phyloP scores from a whole-genome alignment of 2,329 filamentous ascomycete genomes.

The Alternaria sp. region DNA sequence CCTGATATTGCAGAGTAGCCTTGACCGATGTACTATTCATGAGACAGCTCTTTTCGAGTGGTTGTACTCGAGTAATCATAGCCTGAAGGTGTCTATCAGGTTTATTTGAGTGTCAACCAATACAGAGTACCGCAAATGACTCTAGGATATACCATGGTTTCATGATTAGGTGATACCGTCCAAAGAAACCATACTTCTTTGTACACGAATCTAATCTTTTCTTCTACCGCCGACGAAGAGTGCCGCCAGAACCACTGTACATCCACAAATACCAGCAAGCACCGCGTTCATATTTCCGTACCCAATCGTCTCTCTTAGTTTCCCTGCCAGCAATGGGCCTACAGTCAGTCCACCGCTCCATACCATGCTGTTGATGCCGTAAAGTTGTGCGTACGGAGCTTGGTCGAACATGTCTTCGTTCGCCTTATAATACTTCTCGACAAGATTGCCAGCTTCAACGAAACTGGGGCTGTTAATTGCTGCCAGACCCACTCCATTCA shows the following conservation, averaged over 20 bases:
- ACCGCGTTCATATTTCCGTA: conserved; percentile 68
- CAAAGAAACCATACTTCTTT: background rate
- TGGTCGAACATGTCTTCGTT: conserved; percentile 65
- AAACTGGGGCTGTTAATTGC: conserved; percentile 64
- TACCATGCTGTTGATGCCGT: conserved; percentile 70
- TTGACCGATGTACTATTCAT: background rate
- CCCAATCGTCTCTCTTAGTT: conserved; percentile 60
- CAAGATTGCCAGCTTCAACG: conserved; percentile 65
- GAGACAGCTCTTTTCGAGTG: background rate
- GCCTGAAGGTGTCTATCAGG: background rate
- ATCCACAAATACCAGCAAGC: conserved; percentile 56
- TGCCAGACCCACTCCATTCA: conserved; percentile 63
- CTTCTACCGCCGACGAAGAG: conserved; percentile 54
- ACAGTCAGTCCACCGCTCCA: conserved; percentile 68
- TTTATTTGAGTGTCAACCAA: background rate
- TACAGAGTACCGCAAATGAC: background rate
- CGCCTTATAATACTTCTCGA: conserved; percentile 64
- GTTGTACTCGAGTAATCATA: background rate
- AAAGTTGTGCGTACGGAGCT: conserved; percentile 71
- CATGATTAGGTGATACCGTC: background rate
- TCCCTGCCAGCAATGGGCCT: conserved; percentile 66
- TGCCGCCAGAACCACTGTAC: conserved; percentile 57
- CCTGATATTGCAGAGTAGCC: background rate
- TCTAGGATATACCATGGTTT: background rate
- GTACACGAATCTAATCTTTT: background rate